Evolutionary conservation across 177 flowering plant species (phyloP), one percentile per base, ranked within the genome.

Genomic region (Vitis hybrid): DNA sequence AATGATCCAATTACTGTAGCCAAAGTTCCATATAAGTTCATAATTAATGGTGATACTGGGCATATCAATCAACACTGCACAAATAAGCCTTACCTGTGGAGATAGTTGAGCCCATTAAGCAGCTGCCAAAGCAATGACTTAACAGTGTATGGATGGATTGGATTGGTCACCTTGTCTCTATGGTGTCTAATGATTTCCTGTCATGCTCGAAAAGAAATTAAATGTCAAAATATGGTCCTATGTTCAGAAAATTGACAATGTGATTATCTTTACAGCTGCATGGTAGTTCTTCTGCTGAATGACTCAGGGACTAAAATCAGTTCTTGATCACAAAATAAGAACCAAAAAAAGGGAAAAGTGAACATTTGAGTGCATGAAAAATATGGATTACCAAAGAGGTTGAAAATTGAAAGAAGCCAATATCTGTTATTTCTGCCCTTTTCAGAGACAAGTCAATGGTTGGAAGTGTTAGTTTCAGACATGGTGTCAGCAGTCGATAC

Each of bases 101-200:
- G 97, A 80, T 92, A 96, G 79, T 94, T 92, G 57, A 96, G 84
- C 68, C 99, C 99, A 85, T 96, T 96, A 61, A 96, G 97, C 70
- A 96, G 81, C 87, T 96, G 99, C 99, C 99, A 96, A 32, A 93
- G 87, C 78, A 96, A 75, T 60, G 98, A 91, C 74, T 96, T 96
- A 40, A 96, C 83, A 5, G 99, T 93, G 69, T 96, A 96, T 60
- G 72, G 97, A 78, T 88, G 88, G 70, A 96, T 90, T 30, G 87
- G 1, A n/a, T 86, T 88, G 77, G 74, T 87, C 61, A 86, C 92
- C 81, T 92, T 93, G 81, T 93, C 99, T 67, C 99, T 83, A 77
- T 93, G 99, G 77, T 96, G 97, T 72, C 94, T 86, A 65, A 96
- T 96, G 63, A 96, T 96, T 81, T 96, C 97, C 95, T 92, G 81